Base-by-base conservation (phyloP, 2,329 filamentous ascomycete genomes). In the Emydomyces testavorans region DNA sequence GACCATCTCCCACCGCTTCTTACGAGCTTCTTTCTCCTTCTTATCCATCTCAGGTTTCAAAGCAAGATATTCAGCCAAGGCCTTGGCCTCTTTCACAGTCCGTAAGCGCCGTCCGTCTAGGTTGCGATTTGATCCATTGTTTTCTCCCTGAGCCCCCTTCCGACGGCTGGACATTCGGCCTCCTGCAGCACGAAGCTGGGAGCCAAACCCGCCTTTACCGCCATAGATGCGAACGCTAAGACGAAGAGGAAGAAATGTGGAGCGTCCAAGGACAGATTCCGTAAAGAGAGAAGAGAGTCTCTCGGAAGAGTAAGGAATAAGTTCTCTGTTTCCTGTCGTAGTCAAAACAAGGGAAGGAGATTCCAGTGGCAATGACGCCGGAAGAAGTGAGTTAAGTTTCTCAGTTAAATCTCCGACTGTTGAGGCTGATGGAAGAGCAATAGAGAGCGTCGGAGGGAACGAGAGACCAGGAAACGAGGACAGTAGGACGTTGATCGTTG, bases 151-250 rank as follows among this genome's bases (percentile, higher is more conserved):
- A 48, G 82, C 82, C 60, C 82, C 82, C 74, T 90, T 92, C 71
- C 93, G 93, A 57, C 81, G 79, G n/a, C 85, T 90, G 2, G 88
- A 94, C 92, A 98, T 98, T 70, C 93, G 90, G 34, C 93, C 92
- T 62, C 93, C 92, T 2, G 92, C 92, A 0, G 93, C 92, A 61
- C 93, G 86, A 31, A 98, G 80, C 65, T 98, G 93, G 1, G 90
- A 96, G 46, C 92, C 92, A 63, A 98, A 98, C 60, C 92, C 92
- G 66, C 92, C 92, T 64, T 98, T 98, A 62, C 93, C 93, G 70
- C 93, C 92, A 57, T 83, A 85, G 32, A 95, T 70, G 4, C 84
- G 83, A 1, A 82, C 73, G 5, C 80, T 82, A 24, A 98, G 78
- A 46, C 88, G 85, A 3, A 98, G 76, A 0, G 88, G 82, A 13